A percentile compares a stretch with the other conserved stretches of the same genome.
These are phyloP conservation scores for Asterophora lycoperdoides DNA, from an alignment of 768 basidiomycete species.

Conservation along the genomic window DNA sequence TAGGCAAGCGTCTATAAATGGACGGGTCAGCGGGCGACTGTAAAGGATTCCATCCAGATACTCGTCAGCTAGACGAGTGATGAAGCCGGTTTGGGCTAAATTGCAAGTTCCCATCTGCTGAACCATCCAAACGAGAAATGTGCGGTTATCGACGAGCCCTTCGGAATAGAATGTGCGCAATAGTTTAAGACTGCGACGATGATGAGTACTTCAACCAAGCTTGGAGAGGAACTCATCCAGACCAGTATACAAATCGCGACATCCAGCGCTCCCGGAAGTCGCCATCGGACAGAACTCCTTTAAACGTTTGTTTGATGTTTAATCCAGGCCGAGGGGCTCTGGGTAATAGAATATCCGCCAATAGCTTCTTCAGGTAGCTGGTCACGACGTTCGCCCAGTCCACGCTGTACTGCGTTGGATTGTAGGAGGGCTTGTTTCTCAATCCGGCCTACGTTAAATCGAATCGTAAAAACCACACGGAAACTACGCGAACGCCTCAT, in stretches of 20 bases:
- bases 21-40: slow-evolving; percentile 64
- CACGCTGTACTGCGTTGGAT: slow-evolving; percentile 77
- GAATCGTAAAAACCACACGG: not conserved
- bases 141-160: slow-evolving; percentile 72
- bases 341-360: slow-evolving; percentile 74
- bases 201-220: not conserved
- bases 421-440: slow-evolving; percentile 74
- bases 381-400: slow-evolving; percentile 85
- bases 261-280: slow-evolving; percentile 75
- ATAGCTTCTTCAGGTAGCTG: slow-evolving; percentile 77
- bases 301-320: slow-evolving; percentile 83
- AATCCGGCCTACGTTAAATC: slow-evolving; percentile 48
- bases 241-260: slow-evolving; percentile 78
- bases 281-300: slow-evolving; percentile 68
- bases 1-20: slow-evolving; percentile 69
- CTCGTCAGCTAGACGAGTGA: slow-evolving; percentile 73
- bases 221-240: slow-evolving; percentile 12
- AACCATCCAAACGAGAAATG: slow-evolving; percentile 76
- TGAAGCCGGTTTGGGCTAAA: slow-evolving; percentile 76
- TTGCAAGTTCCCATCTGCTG: slow-evolving; percentile 75
- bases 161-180: slow-evolving; percentile 76
- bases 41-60: slow-evolving; percentile 67
- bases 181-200: slow-evolving; percentile 51
- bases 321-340: slow-evolving; percentile 71
- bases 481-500: slow-evolving; percentile 10